Evolutionary conservation across 169 alveolate genomes (phyloP).

Genomic region (Cryptosporidium sp.): DNA sequence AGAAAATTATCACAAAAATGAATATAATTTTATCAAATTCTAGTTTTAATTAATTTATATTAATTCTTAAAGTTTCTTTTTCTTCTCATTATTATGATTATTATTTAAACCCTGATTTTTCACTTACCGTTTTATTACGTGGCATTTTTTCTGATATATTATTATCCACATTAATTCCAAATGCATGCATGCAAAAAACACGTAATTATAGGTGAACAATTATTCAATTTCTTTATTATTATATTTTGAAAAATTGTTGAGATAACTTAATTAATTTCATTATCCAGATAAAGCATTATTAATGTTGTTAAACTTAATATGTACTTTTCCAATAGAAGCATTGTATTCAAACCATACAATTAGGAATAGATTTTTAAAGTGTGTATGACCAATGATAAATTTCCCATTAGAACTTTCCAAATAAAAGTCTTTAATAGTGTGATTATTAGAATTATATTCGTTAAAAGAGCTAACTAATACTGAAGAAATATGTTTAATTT

Average conservation of each 20-base stretch:
- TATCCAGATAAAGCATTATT: conserved; percentile 20
- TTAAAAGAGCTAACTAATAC: conserved; percentile 29
- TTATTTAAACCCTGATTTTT: too few species aligned
- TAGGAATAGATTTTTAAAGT: conserved; percentile 6
- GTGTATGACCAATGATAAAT: conserved; percentile 32
- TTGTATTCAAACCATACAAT: conserved; percentile 49
- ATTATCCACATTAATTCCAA: too few species aligned
- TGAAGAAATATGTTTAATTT: conserved; percentile 25
- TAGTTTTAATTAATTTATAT: not conserved
- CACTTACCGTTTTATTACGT: not conserved
- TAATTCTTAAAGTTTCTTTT: too few species aligned
- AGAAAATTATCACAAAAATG: not conserved
- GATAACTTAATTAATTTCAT: not conserved
- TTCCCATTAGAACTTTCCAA: conserved; percentile 53
- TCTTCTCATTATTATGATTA: not conserved
- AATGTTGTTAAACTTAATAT: conserved; percentile 7
- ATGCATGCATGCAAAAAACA: too few species aligned
- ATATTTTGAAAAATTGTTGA: too few species aligned
- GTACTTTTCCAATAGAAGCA: conserved; percentile 52
- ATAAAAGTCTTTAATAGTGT: conserved; percentile 19
- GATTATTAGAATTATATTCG: conserved; percentile 35
- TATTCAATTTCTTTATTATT: too few species aligned
- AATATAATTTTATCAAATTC: not conserved
- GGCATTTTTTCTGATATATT: too few species aligned
- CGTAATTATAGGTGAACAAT: too few species aligned